Evolutionary conservation across 1,139 yeast species (phyloP).

Genomic region (Kazachstania sp.): DNA sequence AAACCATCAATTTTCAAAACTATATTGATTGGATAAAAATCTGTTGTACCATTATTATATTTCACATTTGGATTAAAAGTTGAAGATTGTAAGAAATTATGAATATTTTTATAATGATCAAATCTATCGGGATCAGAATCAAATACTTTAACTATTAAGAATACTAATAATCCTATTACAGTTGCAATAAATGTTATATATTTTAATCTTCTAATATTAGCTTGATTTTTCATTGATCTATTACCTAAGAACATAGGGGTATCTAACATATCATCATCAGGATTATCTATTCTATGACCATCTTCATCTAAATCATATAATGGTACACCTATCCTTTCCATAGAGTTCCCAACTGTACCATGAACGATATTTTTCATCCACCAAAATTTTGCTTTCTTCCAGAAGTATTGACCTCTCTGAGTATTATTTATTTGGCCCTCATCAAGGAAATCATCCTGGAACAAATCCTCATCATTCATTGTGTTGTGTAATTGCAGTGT

Average conservation of each 20-base stretch:
- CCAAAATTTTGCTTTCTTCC: conserved; percentile 1
- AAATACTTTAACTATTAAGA: background rate
- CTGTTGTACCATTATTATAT: conserved; percentile 60
- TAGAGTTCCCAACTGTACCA: background rate
- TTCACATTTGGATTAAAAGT: conserved; percentile 25
- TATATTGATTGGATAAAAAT: conserved; percentile 56
- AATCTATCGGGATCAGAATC: background rate
- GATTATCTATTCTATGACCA: conserved; percentile 14
- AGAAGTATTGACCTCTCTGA: background rate
- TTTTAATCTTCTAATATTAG: background rate
- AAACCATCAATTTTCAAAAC: conserved; percentile 4
- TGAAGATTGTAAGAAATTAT: background rate
- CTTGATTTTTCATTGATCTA: background rate
- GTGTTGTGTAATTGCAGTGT: background rate
- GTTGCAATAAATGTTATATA: background rate
- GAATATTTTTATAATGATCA: background rate
- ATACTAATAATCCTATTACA: background rate
- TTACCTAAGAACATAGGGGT: background rate
- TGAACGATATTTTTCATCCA: conserved; percentile 9
- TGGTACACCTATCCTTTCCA: conserved; percentile 24
- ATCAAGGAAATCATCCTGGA: conserved; percentile 1
- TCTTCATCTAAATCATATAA: conserved; percentile 18
- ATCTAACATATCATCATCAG: conserved; percentile 9
- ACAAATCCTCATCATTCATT: conserved; percentile 1
- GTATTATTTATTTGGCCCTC: background rate